Evolutionary conservation across 495 filamentous ascomycete species (phyloP), one percentile per base, ranked within the genome.

Genomic region (Podospora pseudocomata): DNA sequence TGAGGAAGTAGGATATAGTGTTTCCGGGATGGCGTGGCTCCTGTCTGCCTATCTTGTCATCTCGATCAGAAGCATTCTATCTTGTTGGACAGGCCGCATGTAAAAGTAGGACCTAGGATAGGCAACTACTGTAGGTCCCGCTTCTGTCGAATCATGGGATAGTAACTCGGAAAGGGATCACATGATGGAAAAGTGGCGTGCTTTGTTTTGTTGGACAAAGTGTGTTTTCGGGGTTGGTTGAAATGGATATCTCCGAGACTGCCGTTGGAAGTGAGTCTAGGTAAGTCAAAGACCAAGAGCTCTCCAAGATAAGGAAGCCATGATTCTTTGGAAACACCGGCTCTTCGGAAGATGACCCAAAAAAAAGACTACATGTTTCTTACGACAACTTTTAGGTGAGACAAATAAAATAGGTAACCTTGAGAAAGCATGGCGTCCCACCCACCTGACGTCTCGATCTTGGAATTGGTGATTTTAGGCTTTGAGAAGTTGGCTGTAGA

Each of bases 401-500:
- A 58, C n/a, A 27, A 58, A 58, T 20, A 27, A 18, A 5, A 49
- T 39, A 5, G 18, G 61, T 39, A 49, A 19, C 30, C 61, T 64
- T 66, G 19, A 30, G 49, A 23, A 9, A 13, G 11, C 30, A 16
- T 57, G 16, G 64, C 44, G 64, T 63, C 32, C 58, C 66, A 68
- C 27, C 32, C 28, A 9, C 56, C 66, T 62, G 61, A n/a, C 61
- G 26, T 63, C 39, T 11, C 39, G 39, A 49, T 49, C 39, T 49
- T 49, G 61, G 30, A 16, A 19, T 61, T 63, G n/a, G 61, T 63
- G 61, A 65, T 65, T 67, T 65, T 67, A 67, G 65, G 65, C 69
- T 65, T 30, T 63, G 67, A 65, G 55, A 49, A 71, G 65, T 65
- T 71, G 62, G 20, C 23, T 20, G 32, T 27, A 20, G 13, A 54